Percentiles rank a stretch among this genome's conserved stretches.
Conservation (phyloP, 345 rosid genomes). For the Arabidopsis arenosa region DNA sequence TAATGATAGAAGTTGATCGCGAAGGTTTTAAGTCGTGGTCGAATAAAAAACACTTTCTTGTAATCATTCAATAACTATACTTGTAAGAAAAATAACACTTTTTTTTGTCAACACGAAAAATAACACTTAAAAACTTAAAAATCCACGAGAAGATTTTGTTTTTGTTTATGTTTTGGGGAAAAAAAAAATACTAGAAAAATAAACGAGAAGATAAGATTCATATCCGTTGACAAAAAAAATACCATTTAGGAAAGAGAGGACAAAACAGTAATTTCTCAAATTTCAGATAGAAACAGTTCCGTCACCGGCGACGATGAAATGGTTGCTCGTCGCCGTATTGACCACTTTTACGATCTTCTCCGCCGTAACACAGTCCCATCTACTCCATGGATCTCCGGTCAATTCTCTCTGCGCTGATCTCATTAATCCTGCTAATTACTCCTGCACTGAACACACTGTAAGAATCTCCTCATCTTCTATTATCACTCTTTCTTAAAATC, state of each 20-base stretch:
- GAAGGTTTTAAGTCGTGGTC: background rate
- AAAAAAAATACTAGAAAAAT: no score
- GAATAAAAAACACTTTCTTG: background rate
- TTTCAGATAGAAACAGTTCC: background rate
- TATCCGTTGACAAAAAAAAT: background rate
- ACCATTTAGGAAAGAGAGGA: background rate
- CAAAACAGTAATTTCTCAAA: background rate
- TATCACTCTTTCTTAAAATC: background rate
- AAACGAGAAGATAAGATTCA: conserved; percentile 16
- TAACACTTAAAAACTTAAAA: background rate
- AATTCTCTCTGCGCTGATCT: conserved; percentile 66
- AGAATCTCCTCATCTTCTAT: conserved; percentile 50
- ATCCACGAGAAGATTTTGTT: no score
- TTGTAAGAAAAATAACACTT: background rate
- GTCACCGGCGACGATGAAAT: conserved; percentile 35
- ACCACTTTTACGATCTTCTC: background rate
- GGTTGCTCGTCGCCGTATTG: conserved; percentile 16
- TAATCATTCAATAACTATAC: background rate
- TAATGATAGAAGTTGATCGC: no score
- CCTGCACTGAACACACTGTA: conserved; percentile 84
- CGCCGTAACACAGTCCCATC: conserved; percentile 30
- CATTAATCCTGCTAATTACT: conserved; percentile 69
- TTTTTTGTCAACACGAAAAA: background rate
- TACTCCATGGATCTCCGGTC: conserved; percentile 44
- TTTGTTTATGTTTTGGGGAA: no score